Percentiles rank a stretch among this genome's conserved stretches.
These are phyloP conservation scores for Monilinia vaccinii-corymbosi DNA, from an alignment of 2,329 filamentous ascomycete genomes.

Conservation along the genomic window DNA sequence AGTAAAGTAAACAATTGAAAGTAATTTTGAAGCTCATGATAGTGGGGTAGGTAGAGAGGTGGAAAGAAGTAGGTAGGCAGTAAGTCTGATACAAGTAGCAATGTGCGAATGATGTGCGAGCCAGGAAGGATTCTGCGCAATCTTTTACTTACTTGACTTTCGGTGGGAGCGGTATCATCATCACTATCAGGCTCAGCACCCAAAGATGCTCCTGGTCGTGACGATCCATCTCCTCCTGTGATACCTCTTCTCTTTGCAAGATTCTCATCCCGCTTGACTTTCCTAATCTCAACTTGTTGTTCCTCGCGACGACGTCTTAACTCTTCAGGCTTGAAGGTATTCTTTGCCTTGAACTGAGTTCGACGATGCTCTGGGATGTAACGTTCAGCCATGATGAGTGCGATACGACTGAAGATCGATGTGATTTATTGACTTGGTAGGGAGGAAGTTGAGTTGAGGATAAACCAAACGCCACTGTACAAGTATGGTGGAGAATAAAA, in stretches of 20 bases:
- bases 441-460: not conserved
- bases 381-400: slow-evolving; percentile 73
- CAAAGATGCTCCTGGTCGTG: slow-evolving; percentile 70
- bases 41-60: not conserved
- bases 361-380: slow-evolving; percentile 99
- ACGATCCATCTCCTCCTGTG: slow-evolving; percentile 59
- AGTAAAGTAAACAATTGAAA: slow-evolving; percentile 22
- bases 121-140: slow-evolving; percentile 8
- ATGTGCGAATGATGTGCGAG: not conserved
- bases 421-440: not conserved
- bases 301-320: slow-evolving; percentile 96
- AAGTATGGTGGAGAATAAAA: slow-evolving; percentile 12
- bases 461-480: not conserved
- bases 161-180: slow-evolving; percentile 89
- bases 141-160: slow-evolving; percentile 75
- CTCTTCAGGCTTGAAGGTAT: slow-evolving; percentile 98
- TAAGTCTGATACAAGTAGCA: not conserved
- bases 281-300: slow-evolving; percentile 98
- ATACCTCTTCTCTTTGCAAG: slow-evolving; percentile 97
- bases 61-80: no score
- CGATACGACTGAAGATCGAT: slow-evolving; percentile 13
- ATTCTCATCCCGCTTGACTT: slow-evolving; percentile 98
- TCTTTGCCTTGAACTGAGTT: slow-evolving; percentile 99
- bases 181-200: slow-evolving; percentile 92
- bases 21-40: not conserved